Evolutionary conservation across 2,329 filamentous ascomycete genomes (phyloP), one percentile per base, ranked within the genome.

Genomic region (Byssoonygena ceratinophila): DNA sequence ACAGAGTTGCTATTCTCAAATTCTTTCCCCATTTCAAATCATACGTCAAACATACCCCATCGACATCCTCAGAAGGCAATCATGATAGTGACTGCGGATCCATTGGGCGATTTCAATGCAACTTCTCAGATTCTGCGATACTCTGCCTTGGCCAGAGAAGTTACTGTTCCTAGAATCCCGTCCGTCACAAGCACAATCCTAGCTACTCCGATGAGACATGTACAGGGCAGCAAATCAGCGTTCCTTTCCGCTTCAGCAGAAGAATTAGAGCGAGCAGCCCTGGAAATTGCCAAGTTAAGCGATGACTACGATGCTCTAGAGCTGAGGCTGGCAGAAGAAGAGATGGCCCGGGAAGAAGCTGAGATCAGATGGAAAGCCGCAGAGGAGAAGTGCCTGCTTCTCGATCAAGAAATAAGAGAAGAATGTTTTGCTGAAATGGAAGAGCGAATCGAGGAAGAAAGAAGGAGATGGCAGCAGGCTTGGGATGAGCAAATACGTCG

Each of bases 41-140:
- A 62, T 61, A 59, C n/a, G 68, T 74, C 34, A 71, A 76, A 53
- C 64, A 72, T 66, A 66, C 43, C 66, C 68, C 54, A 59, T 64
- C 23, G 54, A 31, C 59, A 63, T 18, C 85, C 88, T 0, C 92
- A 97, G 65, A 90, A 85, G 62, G 90, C 84, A 1, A 82, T 94
- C 61, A 97, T 98, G 90, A 85, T 98, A 53, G 91, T 97, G 14
- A 95, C 91, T 0, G 92, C 91, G 2, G 91, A 98, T 63, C 87
- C 92, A 0, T 71, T 86, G 11, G 91, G 92, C 34, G 92, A 98
- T 68, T 96, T 90, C 74, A 97, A 97, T 64, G 89, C 92, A 11
- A 98, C 92, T 0, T 94, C 87, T 4, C 92, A 97, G 64, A 97
- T 98, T 56, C 75, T 98, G 1, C 83, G 91, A 16, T 98, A 98